These are phyloP conservation scores for Trifolium pratense DNA, from an alignment of 306 rosid genomes.

Conservation along the genomic window DNA sequence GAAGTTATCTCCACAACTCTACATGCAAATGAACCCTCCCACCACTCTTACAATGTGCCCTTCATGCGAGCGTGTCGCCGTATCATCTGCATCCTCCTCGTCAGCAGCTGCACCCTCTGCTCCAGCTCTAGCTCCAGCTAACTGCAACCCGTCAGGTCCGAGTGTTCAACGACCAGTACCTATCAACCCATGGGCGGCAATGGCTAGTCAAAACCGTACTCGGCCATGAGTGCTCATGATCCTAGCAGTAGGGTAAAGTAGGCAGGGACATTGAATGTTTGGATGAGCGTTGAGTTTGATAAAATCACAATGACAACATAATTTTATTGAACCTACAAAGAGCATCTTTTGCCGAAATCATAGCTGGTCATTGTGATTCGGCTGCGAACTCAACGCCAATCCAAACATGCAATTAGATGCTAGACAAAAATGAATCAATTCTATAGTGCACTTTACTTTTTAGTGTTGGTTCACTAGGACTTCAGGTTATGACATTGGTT, in stretches of 20 bases:
- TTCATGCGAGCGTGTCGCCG: slow-evolving; percentile 80
- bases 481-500: slow-evolving; percentile 32
- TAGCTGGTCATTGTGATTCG: not conserved
- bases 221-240: slow-evolving; percentile 21
- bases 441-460: slow-evolving; percentile 17
- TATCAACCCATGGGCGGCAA: slow-evolving; percentile 70
- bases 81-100: slow-evolving; percentile 59
- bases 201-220: slow-evolving; percentile 50
- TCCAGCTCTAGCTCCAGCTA: not conserved
- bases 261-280: slow-evolving; percentile 2
- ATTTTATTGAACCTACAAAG: too few relatives aligned
- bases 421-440: slow-evolving; percentile 40
- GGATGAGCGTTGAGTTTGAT: not conserved
- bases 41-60: slow-evolving; percentile 99
- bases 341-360: not conserved
- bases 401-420: not conserved
- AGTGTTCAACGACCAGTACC: slow-evolving; percentile 51
- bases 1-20: slow-evolving; percentile 82
- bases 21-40: slow-evolving; percentile 95
- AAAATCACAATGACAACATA: too few relatives aligned
- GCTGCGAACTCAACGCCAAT: not conserved
- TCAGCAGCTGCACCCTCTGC: slow-evolving; percentile 40
- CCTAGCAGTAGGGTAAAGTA: slow-evolving; percentile 7
- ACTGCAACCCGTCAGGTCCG: slow-evolving; percentile 37
- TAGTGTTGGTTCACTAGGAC: slow-evolving; percentile 35